Evolutionary conservation across 2,329 filamentous ascomycete genomes (phyloP).

Genomic region (Tolypocladium inflatum): DNA sequence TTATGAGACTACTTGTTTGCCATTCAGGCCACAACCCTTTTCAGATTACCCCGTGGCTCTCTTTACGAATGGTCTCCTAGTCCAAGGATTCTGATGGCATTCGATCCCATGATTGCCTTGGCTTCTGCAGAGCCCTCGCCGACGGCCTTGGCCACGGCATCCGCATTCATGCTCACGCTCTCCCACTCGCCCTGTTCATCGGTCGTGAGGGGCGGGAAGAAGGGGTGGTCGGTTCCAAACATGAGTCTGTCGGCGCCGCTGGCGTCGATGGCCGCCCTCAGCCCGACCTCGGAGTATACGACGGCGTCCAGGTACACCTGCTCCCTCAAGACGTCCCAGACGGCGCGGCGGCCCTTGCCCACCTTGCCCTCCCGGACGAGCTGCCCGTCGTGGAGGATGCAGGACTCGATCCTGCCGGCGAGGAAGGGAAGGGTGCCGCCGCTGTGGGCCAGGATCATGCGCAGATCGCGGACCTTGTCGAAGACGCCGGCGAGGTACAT

Average conservation of each 20-base stretch:
- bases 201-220: slow-evolving; percentile 65
- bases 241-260: slow-evolving; percentile 60
- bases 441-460: slow-evolving; percentile 76
- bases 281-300: slow-evolving; percentile 65
- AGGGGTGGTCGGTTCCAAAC: slow-evolving; percentile 78
- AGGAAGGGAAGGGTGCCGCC: slow-evolving; percentile 85
- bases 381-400: slow-evolving; percentile 72
- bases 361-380: slow-evolving; percentile 55
- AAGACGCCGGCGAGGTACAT: slow-evolving; percentile 87
- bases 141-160: slow-evolving; percentile 44
- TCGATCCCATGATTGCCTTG: slow-evolving; percentile 48
- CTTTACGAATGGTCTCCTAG: slow-evolving; percentile 14
- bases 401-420: slow-evolving; percentile 80
- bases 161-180: slow-evolving; percentile 47
- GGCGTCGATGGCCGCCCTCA: slow-evolving; percentile 61
- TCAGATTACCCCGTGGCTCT: background rate
- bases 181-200: slow-evolving; percentile 59
- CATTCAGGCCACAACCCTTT: background rate
- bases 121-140: slow-evolving; percentile 33
- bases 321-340: slow-evolving; percentile 49
- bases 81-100: slow-evolving; percentile 44
- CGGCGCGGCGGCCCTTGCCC: slow-evolving; percentile 33
- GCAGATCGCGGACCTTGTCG: slow-evolving; percentile 59
- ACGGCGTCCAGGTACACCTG: slow-evolving; percentile 88
- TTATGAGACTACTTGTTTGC: background rate